Conservation (phyloP, 2,329 filamentous ascomycete species). For the Cadophora sp. region DNA sequence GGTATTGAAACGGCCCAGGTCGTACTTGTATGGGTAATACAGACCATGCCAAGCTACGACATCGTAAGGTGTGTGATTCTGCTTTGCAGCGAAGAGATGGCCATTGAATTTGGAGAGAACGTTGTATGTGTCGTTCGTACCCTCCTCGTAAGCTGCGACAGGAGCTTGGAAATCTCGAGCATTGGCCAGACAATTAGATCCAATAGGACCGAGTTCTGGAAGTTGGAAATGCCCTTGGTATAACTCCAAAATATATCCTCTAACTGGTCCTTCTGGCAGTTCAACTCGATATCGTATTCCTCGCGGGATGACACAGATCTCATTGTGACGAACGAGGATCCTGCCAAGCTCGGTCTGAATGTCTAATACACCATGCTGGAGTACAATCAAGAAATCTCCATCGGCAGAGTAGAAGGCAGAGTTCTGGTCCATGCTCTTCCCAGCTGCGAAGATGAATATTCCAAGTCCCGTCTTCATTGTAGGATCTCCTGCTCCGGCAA, state of each 20-base stretch:
- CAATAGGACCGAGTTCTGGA: slow-evolving; percentile 76
- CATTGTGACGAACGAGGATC: slow-evolving; percentile 77
- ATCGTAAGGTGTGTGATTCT: slow-evolving; percentile 78
- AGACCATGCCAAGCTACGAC: slow-evolving; percentile 83
- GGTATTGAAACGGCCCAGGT: slow-evolving; percentile 77
- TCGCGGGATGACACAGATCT: slow-evolving; percentile 78
- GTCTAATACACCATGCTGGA: slow-evolving; percentile 76
- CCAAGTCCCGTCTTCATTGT: slow-evolving; percentile 80
- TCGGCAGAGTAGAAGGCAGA: slow-evolving; percentile 86
- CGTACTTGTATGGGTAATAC: slow-evolving; percentile 84
- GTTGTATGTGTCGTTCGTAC: slow-evolving; percentile 52
- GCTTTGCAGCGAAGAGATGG: slow-evolving; percentile 67
- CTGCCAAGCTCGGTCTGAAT: slow-evolving; percentile 80
- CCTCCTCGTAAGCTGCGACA: slow-evolving; percentile 71
- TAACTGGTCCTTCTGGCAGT: slow-evolving; percentile 65
- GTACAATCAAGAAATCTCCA: slow-evolving; percentile 78
- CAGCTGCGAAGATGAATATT: slow-evolving; percentile 81
- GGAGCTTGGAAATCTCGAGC: slow-evolving; percentile 78
- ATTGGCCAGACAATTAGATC: slow-evolving; percentile 77
- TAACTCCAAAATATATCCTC: slow-evolving; percentile 79
- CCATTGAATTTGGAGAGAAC: slow-evolving; percentile 72
- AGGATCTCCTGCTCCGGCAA: slow-evolving; percentile 82
- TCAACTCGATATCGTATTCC: slow-evolving; percentile 76
- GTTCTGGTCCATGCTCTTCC: slow-evolving; percentile 75
- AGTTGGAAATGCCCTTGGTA: slow-evolving; percentile 76